phyloP scores from a whole-genome alignment of 345 rosid species.

The Linum usitatissimum region DNA sequence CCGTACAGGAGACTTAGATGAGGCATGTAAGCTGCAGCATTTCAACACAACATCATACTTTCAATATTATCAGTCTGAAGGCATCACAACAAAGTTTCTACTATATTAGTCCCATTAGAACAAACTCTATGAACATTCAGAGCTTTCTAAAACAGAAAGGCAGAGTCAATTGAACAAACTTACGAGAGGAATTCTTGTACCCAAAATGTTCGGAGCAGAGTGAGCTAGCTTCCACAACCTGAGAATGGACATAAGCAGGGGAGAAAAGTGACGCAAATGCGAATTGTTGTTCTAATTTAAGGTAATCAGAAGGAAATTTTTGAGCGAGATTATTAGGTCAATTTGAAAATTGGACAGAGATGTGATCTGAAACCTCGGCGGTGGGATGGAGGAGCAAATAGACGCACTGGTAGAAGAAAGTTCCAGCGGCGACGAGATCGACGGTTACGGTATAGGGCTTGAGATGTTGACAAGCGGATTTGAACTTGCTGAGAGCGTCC shows the following conservation, averaged over 20 bases:
- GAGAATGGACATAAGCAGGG: slow-evolving; percentile 3
- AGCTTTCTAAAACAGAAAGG: neutral
- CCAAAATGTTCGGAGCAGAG: slow-evolving; percentile 45
- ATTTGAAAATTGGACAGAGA: too few species aligned
- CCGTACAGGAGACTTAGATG: slow-evolving; percentile 72
- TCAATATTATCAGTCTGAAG: neutral
- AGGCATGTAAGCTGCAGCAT: slow-evolving; percentile 75
- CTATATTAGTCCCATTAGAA: neutral
- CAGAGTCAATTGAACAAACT: slow-evolving; percentile 20
- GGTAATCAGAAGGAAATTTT: neutral
- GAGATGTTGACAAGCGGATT: slow-evolving; percentile 49
- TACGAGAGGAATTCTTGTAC: slow-evolving; percentile 36
- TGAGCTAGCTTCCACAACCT: slow-evolving; percentile 61
- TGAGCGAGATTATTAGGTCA: neutral
- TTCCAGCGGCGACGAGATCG: slow-evolving; percentile 54
- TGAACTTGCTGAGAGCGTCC: slow-evolving; percentile 52
- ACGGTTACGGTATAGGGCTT: slow-evolving; percentile 41
- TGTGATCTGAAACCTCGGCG: slow-evolving; percentile 36
- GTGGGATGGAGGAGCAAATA: slow-evolving; percentile 56
- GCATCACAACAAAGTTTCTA: neutral
- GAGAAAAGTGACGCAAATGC: neutral
- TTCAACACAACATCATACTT: neutral
- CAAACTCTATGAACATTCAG: neutral
- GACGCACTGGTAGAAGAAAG: slow-evolving; percentile 69
- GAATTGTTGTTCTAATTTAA: neutral